Evolutionary conservation across 2,329 filamentous ascomycete genomes (phyloP), one percentile per base, ranked within the genome.

Genomic region (Colletotrichum lindemuthianum): DNA sequence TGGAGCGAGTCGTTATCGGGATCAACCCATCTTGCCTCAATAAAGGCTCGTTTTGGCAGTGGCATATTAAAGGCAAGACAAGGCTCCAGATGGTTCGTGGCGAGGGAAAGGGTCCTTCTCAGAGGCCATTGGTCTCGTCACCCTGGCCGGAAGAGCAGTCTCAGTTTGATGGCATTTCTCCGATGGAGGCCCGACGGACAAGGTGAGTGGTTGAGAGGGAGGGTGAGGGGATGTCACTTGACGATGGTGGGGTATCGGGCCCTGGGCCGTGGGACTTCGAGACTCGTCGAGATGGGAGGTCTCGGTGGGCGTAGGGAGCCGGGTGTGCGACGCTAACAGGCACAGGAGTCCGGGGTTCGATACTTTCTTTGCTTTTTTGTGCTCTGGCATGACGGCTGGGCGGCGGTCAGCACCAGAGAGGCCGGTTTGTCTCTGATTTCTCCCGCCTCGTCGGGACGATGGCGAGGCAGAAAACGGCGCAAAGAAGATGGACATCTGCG

Each of bases 161-260:
- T 66, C 61, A 39, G 37, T 56, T 66, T 59, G 55, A 66, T 54
- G 57, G 50, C 37, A 47, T 67, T 56, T 45, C 60, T 67, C 64
- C 60, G 66, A 67, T 50, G 65, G 65, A 54, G 63, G 61, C 52
- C 49, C 40, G 60, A 51, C 15, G 49, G 39, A 56, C 49, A 41
- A 56, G 54, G 48, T 51, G 58, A 67, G 65, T 67, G 65, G 65
- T 63, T 58, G 52, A 51, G 4, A 50, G 32, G 59, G 56, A 58
- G 47, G 44, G 53, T 48, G 64, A 63, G 66, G 64, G 63, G 50
- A 47, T 59, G 60, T 67, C 66, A 56, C 64, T 68, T 67, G 64
- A 67, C 39, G 56, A 58, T 57, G 59, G 64, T 60, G 59, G 66
- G 52, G 59, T 45, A 58, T 50, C 54, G n/a, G 32, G 54, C 43